Evolutionary conservation across 768 basidiomycete species (phyloP).

Genomic region (Lactarius hengduanensis): DNA sequence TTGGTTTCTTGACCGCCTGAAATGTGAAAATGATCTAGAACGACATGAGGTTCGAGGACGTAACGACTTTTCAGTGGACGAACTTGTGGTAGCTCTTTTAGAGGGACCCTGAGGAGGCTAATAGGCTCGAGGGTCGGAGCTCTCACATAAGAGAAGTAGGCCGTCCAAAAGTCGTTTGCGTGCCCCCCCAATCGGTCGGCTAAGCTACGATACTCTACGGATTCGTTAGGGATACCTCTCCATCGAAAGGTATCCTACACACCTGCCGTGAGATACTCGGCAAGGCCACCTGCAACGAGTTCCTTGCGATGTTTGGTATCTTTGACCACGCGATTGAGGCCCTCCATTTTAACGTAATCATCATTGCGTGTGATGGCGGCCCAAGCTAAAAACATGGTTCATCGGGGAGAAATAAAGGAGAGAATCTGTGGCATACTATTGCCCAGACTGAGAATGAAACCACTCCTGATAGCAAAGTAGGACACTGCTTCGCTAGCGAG

Average conservation of each 20-base stretch:
- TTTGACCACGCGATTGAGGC: constrained; percentile 58
- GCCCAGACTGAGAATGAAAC: background rate
- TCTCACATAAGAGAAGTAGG: background rate
- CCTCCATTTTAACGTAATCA: constrained; percentile 62
- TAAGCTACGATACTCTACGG: constrained; percentile 21
- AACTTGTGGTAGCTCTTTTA: constrained; percentile 26
- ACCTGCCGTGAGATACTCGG: background rate
- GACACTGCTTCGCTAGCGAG: constrained; percentile 51
- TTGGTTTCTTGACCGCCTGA: constrained; percentile 27
- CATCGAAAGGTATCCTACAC: constrained; percentile 42
- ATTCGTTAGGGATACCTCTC: background rate
- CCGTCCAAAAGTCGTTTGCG: constrained; percentile 21
- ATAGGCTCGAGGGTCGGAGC: background rate
- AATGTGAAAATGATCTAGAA: constrained; percentile 29
- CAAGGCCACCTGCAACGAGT: constrained; percentile 63
- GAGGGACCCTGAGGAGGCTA: constrained; percentile 7
- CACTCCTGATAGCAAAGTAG: constrained; percentile 31
- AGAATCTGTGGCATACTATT: background rate
- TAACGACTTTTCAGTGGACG: background rate
- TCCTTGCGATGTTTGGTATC: constrained; percentile 64
- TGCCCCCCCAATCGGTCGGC: constrained; percentile 19
- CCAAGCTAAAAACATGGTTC: constrained; percentile 47
- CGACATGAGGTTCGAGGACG: background rate
- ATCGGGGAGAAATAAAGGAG: no score
- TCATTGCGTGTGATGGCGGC: constrained; percentile 65